phyloP scores from a whole-genome alignment of 192 early-diverging fungal genomes.

The Backusella australiensis region DNA sequence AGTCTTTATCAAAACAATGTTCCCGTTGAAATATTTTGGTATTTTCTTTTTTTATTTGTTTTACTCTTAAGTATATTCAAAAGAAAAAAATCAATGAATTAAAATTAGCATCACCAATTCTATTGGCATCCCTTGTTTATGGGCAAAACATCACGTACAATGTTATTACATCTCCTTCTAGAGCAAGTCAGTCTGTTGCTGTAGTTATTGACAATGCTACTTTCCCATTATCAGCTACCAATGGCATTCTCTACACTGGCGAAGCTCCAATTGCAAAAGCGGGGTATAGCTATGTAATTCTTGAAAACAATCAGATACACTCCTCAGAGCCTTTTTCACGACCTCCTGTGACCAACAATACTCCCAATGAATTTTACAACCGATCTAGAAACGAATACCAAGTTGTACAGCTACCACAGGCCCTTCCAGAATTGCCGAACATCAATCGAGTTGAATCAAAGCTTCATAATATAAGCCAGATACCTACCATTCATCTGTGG shows the following conservation, averaged over 20 bases:
- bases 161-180: neutral
- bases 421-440: neutral
- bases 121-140: neutral
- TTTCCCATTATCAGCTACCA: neutral
- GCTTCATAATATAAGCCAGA: neutral
- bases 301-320: neutral
- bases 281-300: neutral
- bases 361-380: slow-evolving; percentile 10
- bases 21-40: neutral
- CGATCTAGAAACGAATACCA: neutral
- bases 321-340: neutral
- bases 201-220: neutral
- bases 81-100: neutral
- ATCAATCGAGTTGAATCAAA: neutral
- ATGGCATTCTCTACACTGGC: neutral
- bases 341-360: neutral
- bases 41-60: neutral
- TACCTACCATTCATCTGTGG: slow-evolving; percentile 12
- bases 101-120: neutral
- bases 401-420: neutral
- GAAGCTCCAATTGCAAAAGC: slow-evolving; percentile 4
- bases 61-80: neutral
- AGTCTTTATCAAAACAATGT: neutral
- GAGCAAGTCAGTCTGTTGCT: neutral
- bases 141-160: slow-evolving; percentile 12